Evolutionary conservation across 2,329 filamentous ascomycete species (phyloP).

Genomic region (Cordyceps militaris): DNA sequence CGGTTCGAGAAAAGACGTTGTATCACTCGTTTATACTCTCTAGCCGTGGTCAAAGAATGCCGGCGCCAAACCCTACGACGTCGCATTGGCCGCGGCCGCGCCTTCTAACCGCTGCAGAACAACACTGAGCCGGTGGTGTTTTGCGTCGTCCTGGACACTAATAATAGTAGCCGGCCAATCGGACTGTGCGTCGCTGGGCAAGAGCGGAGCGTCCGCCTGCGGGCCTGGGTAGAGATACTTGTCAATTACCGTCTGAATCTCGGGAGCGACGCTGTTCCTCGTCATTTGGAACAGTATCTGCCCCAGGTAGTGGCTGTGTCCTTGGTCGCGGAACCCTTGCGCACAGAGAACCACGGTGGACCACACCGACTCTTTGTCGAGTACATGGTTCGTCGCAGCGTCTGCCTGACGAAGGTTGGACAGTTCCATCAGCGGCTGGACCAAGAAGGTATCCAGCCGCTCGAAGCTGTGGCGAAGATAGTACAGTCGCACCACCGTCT

Average conservation of each 20-base stretch:
- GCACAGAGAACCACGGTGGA: neutral
- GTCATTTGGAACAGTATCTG: neutral
- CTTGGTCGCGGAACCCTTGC: neutral
- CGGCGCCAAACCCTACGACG: no score
- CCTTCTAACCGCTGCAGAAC: neutral
- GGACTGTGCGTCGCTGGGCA: neutral
- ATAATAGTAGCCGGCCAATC: neutral
- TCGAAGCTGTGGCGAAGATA: slow-evolving; percentile 19
- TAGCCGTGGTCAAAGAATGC: no score
- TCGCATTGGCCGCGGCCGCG: no score
- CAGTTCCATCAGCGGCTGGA: neutral
- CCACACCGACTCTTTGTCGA: neutral
- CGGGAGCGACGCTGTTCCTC: neutral
- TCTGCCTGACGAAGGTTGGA: neutral
- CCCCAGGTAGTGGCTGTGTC: neutral
- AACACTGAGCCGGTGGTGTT: neutral
- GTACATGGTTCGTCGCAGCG: neutral
- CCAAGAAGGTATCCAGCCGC: neutral
- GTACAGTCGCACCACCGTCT: slow-evolving; percentile 15
- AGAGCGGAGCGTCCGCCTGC: neutral
- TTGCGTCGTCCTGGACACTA: neutral
- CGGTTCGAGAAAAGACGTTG: no score
- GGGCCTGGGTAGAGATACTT: neutral
- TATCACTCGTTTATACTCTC: no score
- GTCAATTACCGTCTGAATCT: neutral